Percentiles rank a stretch among this genome's conserved stretches.
Conservation (phyloP, 2,329 filamentous ascomycete species). For the Coleophoma cylindrospora region DNA sequence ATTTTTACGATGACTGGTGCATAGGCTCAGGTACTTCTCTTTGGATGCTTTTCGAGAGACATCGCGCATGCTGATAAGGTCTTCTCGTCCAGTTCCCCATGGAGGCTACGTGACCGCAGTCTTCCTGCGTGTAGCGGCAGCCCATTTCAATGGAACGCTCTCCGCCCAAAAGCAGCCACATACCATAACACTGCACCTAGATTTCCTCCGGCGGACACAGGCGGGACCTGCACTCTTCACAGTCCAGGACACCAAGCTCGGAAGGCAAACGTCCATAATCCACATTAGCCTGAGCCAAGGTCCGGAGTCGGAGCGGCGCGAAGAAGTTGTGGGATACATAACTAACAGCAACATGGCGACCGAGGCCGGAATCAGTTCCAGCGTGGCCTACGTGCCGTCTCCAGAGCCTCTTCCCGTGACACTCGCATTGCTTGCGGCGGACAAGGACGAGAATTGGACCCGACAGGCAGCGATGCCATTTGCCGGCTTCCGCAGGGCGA, state of each 20-base stretch:
- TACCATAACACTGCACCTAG: conserved; percentile 58
- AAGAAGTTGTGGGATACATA: conserved; percentile 60
- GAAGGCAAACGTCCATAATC: conserved; percentile 56
- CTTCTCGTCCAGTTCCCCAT: conserved; percentile 56
- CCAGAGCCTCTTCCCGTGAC: conserved; percentile 31
- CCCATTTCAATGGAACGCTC: conserved; percentile 55
- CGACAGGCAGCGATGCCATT: conserved; percentile 17
- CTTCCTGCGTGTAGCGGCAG: conserved; percentile 52
- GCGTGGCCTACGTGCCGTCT: conserved; percentile 46
- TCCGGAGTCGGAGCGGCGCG: conserved; percentile 32
- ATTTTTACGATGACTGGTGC: conserved; percentile 55
- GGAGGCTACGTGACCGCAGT: conserved; percentile 64
- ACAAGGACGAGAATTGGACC: conserved; percentile 42
- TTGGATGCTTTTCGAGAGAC: neutral
- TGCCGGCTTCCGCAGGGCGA: conserved; percentile 26
- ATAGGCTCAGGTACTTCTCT: conserved; percentile 52
- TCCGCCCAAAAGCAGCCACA: conserved; percentile 54
- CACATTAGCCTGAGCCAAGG: conserved; percentile 54
- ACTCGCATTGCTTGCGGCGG: conserved; percentile 32
- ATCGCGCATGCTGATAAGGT: conserved; percentile 1
- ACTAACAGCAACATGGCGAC: conserved; percentile 57
- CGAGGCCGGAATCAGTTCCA: conserved; percentile 51
- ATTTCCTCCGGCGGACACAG: conserved; percentile 60
- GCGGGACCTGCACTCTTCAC: conserved; percentile 50
- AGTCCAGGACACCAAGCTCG: conserved; percentile 60